Conservation (phyloP, 805 yeast genomes). For the Wickerhamomyces rabaulensis region DNA sequence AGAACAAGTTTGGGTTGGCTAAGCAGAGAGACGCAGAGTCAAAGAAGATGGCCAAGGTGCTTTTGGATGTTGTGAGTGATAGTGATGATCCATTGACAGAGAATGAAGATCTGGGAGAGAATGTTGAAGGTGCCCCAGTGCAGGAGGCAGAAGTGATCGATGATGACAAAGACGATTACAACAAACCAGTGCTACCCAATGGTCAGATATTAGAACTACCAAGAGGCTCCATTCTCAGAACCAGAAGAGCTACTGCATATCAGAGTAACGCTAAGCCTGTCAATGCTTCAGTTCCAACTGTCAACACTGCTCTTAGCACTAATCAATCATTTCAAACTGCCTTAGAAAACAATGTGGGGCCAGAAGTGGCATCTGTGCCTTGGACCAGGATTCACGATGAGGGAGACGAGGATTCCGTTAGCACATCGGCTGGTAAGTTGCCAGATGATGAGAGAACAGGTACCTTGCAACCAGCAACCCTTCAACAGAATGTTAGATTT, state of each 20-base stretch:
- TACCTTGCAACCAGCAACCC: background rate
- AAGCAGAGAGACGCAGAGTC: background rate
- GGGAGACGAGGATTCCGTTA: background rate
- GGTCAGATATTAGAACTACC: background rate
- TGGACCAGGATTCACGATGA: background rate
- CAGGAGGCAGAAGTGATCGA: background rate
- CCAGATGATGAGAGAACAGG: background rate
- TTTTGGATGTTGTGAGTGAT: background rate
- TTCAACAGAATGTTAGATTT: background rate
- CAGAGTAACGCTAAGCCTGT: background rate
- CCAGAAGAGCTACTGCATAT: background rate
- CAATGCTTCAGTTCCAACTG: background rate
- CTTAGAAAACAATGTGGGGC: background rate
- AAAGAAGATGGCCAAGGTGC: background rate
- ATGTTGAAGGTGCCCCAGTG: background rate
- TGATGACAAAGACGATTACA: background rate
- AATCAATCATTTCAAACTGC: background rate
- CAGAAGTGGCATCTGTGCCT: background rate
- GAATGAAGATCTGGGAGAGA: background rate
- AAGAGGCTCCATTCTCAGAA: background rate
- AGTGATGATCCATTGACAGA: background rate
- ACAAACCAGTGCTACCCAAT: background rate
- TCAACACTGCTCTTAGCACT: background rate
- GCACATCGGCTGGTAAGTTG: background rate
- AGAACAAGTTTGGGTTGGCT: background rate